Conservation (phyloP, 345 rosid species). For the Linum trigynum region DNA sequence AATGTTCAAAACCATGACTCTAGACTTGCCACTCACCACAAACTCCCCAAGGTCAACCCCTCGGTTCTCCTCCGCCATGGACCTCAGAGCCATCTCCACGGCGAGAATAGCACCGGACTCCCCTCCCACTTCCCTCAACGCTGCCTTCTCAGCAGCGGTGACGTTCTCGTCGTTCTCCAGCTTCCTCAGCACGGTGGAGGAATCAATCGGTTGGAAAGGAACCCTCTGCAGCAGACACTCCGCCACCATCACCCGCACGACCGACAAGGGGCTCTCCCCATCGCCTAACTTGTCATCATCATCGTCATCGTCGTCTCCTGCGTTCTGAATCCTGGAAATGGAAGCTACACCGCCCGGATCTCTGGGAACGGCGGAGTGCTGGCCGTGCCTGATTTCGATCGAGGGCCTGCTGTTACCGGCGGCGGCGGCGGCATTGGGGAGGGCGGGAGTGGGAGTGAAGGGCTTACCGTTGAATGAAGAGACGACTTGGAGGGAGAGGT, state of each 20-base stretch:
- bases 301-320: constrained; percentile 13
- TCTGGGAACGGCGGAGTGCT: too few species aligned
- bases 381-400: not conserved
- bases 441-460: constrained; percentile 56
- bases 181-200: constrained; percentile 73
- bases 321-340: constrained; percentile 11
- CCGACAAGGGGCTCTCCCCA: constrained; percentile 51
- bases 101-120: constrained; percentile 70
- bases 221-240: constrained; percentile 70
- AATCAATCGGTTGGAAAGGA: constrained; percentile 68
- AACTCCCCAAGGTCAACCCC: constrained; percentile 81
- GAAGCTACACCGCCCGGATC: not conserved
- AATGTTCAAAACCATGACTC: constrained; percentile 73
- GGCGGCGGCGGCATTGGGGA: constrained; percentile 44
- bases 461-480: constrained; percentile 64
- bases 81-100: constrained; percentile 71
- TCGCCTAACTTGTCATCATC: constrained; percentile 9
- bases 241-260: constrained; percentile 86
- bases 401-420: constrained; percentile 16
- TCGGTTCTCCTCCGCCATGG: constrained; percentile 77
- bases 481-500: constrained; percentile 59
- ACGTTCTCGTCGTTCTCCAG: constrained; percentile 72
- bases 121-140: constrained; percentile 73
- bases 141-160: constrained; percentile 61
- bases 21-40: constrained; percentile 68